phyloP scores from a whole-genome alignment of 176 grass and related monocot species.

The Dactylis glomerata region DNA sequence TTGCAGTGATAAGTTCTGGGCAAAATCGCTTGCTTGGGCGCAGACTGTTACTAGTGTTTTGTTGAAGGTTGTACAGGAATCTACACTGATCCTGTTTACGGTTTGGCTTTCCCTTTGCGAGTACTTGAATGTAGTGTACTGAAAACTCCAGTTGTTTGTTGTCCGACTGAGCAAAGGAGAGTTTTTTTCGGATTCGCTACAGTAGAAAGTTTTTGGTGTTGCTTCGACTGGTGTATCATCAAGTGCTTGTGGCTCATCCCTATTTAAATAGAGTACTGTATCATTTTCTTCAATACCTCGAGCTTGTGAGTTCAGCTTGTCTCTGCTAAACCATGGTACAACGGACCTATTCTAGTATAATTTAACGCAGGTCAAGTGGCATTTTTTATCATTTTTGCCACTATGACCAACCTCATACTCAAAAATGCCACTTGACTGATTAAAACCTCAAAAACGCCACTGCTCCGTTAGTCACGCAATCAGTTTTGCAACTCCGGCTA shows the following conservation, averaged over 20 bases:
- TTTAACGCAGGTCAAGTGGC: not conserved
- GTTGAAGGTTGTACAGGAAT: not conserved
- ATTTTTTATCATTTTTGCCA: no score
- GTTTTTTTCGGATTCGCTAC: not conserved
- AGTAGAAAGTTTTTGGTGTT: not conserved
- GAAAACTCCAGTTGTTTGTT: not conserved
- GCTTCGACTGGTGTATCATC: not conserved
- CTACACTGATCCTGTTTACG: not conserved
- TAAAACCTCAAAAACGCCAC: no score
- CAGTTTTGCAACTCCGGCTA: no score
- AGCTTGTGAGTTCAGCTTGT: not conserved
- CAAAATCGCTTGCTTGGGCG: not conserved
- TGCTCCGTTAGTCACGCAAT: no score
- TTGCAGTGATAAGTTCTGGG: not conserved
- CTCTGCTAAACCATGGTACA: not conserved
- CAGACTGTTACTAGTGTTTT: not conserved
- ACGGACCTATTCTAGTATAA: not conserved
- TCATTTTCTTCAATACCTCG: not conserved
- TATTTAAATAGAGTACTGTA: no score
- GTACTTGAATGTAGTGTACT: not conserved
- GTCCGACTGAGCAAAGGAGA: not conserved
- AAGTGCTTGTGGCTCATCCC: not conserved
- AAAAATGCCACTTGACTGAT: no score
- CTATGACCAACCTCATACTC: no score
- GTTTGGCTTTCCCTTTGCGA: not conserved